Evolutionary conservation across 1,284 basidiomycete species (phyloP).

Genomic region (Cryptococcus sp.): DNA sequence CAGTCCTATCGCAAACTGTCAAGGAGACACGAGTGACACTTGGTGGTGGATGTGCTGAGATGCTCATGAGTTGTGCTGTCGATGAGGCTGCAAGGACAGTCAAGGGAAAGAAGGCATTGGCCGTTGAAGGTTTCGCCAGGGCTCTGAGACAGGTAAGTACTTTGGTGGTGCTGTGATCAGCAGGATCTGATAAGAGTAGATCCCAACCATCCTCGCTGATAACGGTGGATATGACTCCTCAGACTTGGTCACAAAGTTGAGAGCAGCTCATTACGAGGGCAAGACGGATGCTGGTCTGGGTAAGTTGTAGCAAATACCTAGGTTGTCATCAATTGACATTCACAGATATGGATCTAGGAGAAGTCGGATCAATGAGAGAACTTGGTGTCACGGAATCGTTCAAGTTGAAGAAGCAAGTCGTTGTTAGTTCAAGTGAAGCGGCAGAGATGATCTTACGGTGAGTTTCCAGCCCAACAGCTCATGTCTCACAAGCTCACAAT

Average conservation of each 20-base stretch:
- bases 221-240: conserved; percentile 96
- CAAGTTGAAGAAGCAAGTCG: conserved; percentile 94
- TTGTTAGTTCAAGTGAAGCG: conserved; percentile 90
- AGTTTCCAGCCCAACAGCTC: conserved; percentile 36
- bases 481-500: background rate
- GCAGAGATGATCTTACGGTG: conserved; percentile 97
- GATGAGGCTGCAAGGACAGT: conserved; percentile 82
- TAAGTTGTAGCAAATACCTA: conserved; percentile 44
- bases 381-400: conserved; percentile 93
- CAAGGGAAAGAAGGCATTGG: conserved; percentile 92
- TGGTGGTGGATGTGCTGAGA: conserved; percentile 96
- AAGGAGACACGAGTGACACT: conserved; percentile 92
- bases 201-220: conserved; percentile 93
- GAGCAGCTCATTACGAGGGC: conserved; percentile 93
- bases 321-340: background rate
- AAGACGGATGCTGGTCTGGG: conserved; percentile 77
- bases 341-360: conserved; percentile 79
- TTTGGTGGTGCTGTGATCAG: background rate
- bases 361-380: conserved; percentile 79
- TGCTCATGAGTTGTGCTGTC: conserved; percentile 92
- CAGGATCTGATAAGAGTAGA: conserved; percentile 44
- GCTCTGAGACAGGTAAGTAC: conserved; percentile 68
- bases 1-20: conserved; percentile 94
- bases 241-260: conserved; percentile 84
- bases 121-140: conserved; percentile 82